Conservation (phyloP, 768 basidiomycete genomes). For the Suillus subaureus region DNA sequence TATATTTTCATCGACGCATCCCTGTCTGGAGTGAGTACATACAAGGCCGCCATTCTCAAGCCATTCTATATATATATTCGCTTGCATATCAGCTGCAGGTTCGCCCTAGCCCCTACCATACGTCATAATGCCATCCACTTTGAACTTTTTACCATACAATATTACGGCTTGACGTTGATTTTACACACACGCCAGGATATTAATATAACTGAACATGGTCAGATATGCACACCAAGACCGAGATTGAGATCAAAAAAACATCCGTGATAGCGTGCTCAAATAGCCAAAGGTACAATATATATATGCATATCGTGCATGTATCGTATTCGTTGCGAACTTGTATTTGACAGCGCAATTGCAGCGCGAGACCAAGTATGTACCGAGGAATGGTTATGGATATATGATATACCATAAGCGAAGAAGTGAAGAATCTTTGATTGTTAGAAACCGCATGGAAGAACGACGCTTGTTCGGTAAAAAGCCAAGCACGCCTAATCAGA, state of each 20-base stretch:
- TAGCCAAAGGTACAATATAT: neutral
- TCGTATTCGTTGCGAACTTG: neutral
- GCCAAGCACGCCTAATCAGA: neutral
- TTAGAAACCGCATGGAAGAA: neutral
- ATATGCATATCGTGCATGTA: neutral
- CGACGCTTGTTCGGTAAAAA: constrained; percentile 7
- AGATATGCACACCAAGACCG: neutral
- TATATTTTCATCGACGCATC: neutral
- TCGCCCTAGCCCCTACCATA: constrained; percentile 1
- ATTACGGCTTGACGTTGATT: neutral
- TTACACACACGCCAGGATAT: constrained; percentile 3
- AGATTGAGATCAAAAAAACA: neutral
- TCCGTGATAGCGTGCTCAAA: neutral
- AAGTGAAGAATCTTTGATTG: neutral
- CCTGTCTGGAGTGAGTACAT: neutral
- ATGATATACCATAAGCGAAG: neutral
- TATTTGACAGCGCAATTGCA: constrained; percentile 2
- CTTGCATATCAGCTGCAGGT: neutral
- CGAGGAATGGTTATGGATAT: neutral
- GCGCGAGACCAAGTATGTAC: neutral
- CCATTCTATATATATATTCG: neutral
- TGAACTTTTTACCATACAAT: neutral
- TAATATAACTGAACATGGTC: constrained; percentile 8
- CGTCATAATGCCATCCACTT: neutral
- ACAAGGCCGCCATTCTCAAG: neutral